phyloP scores from a whole-genome alignment of 768 basidiomycete genomes.

The Arthromyces matolae region DNA sequence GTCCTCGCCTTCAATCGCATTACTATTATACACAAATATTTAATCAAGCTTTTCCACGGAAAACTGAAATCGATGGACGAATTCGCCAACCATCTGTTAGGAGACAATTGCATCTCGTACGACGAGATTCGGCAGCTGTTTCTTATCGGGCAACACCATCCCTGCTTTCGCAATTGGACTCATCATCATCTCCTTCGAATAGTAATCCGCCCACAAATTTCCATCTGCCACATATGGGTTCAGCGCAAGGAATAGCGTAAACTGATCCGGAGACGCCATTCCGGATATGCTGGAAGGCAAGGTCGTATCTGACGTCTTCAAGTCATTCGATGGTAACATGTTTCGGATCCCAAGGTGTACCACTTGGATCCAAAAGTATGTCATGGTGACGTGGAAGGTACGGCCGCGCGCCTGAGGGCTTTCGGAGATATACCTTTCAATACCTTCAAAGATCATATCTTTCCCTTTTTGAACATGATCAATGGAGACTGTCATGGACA shows the following conservation, averaged over 20 bases:
- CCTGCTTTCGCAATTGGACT: slow-evolving; percentile 32
- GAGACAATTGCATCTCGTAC: slow-evolving; percentile 29
- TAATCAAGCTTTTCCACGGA: background rate
- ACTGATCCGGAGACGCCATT: slow-evolving; percentile 24
- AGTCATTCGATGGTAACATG: slow-evolving; percentile 20
- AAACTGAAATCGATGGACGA: background rate
- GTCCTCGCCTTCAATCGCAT: too few species aligned
- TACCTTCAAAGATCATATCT: slow-evolving; percentile 40
- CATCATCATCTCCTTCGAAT: slow-evolving; percentile 43
- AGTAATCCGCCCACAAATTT: slow-evolving; percentile 42
- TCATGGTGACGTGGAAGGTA: slow-evolving; percentile 44
- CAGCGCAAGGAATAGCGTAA: slow-evolving; percentile 34
- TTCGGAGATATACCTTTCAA: slow-evolving; percentile 35
- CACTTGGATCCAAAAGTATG: slow-evolving; percentile 50
- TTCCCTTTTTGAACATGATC: slow-evolving; percentile 35
- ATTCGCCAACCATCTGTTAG: background rate
- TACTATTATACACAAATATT: background rate
- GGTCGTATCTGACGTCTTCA: background rate
- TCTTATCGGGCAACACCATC: slow-evolving; percentile 46
- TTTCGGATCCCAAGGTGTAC: slow-evolving; percentile 44
- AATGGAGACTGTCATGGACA: background rate
- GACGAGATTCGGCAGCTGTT: slow-evolving; percentile 39
- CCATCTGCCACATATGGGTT: slow-evolving; percentile 42
- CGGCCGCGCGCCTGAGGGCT: slow-evolving; percentile 34
- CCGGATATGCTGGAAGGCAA: slow-evolving; percentile 6